Conservation (phyloP, 768 basidiomycete genomes). For the Lactifluus hygrophoroides region DNA sequence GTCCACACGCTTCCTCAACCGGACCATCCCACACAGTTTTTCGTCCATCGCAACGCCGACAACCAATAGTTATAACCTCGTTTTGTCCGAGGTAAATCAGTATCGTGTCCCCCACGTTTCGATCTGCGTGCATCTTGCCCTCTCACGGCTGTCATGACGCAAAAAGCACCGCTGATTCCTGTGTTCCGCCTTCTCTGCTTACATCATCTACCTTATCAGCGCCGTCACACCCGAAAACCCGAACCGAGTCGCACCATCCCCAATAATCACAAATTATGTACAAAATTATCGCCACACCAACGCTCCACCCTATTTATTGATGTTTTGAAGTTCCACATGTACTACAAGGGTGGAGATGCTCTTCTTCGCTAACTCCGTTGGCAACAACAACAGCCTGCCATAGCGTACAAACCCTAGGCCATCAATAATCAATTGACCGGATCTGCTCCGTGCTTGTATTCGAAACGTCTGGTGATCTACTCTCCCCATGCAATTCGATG, state of each 20-base stretch:
- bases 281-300: not conserved
- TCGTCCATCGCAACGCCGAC: constrained; percentile 2
- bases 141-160: not conserved
- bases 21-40: not conserved
- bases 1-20: not conserved
- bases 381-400: not conserved
- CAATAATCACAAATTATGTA: not conserved
- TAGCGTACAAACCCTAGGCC: not conserved
- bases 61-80: not conserved
- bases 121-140: not conserved
- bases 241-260: not conserved
- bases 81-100: not conserved
- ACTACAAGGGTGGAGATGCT: not conserved
- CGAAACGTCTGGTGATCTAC: not conserved
- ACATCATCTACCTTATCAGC: not conserved
- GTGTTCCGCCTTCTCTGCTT: not conserved
- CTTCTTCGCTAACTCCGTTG: not conserved
- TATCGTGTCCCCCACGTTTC: not conserved
- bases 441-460: not conserved
- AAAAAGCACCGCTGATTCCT: not conserved
- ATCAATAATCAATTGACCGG: not conserved
- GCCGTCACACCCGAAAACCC: not conserved
- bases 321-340: not conserved
- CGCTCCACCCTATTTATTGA: not conserved
- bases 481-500: not conserved